Conservation (phyloP, 2,329 filamentous ascomycete genomes). For the Microdochium bolleyi region DNA sequence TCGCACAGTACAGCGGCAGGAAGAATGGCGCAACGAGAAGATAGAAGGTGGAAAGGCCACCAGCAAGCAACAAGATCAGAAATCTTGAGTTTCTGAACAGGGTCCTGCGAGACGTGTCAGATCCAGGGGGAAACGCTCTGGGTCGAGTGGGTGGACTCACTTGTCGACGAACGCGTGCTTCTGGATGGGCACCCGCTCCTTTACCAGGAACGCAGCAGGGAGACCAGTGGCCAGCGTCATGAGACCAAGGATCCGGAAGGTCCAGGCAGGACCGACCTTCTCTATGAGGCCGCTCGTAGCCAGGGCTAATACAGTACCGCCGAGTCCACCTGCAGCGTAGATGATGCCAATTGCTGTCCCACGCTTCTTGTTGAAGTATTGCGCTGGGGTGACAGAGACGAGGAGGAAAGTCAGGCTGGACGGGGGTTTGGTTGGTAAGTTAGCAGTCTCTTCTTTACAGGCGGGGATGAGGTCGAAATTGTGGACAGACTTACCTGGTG, state of each 20-base stretch:
- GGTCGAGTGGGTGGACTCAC: constrained; percentile 10
- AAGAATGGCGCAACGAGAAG: constrained; percentile 46
- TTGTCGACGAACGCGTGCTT: constrained; percentile 30
- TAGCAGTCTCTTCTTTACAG: no score
- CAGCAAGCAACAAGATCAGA: constrained; percentile 32
- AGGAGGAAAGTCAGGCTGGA: constrained; percentile 18
- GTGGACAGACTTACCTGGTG: constrained; percentile 12
- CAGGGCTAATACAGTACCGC: constrained; percentile 44
- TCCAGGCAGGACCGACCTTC: constrained; percentile 27
- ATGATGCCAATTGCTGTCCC: constrained; percentile 49
- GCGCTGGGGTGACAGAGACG: constrained; percentile 37
- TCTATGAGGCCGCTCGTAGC: constrained; percentile 37
- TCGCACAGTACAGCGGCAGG: constrained; percentile 35
- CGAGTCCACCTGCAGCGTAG: constrained; percentile 45
- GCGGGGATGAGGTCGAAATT: no score
- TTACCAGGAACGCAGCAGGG: constrained; percentile 35
- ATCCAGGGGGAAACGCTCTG: neutral
- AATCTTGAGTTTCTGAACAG: constrained; percentile 38
- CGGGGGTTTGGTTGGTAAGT: neutral
- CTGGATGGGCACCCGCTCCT: constrained; percentile 27
- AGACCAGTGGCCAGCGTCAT: constrained; percentile 34
- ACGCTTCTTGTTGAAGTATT: constrained; percentile 45
- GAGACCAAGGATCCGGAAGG: constrained; percentile 32
- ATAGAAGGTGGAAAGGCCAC: constrained; percentile 39
- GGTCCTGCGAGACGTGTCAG: constrained; percentile 16